Base-by-base conservation (phyloP, 139 green algal species). In the Microglena sp. region DNA sequence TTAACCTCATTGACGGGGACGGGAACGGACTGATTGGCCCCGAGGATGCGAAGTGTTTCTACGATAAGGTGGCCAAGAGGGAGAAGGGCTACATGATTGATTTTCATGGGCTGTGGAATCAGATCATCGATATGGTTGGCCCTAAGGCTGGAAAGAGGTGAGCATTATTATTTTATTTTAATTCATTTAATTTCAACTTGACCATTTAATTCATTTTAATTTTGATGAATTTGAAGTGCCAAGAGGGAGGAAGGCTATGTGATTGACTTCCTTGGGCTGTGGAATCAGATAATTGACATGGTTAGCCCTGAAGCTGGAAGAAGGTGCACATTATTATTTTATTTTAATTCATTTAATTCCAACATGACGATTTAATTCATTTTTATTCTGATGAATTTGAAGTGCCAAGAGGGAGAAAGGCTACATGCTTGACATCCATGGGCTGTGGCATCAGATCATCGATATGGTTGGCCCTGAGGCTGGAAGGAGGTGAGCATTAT, bases 81-180 rank as follows among this genome's bases (percentile, higher is more conserved):
- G 60, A 64, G n/a, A n/a, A n/a, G 22, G 33, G 46, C 26, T 77
- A 72, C 46, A 64, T 79, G 28, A 62, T 79, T 4, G 15, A n/a
- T 18, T 80, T 84, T 45, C 68, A 79, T 33, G 78, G 82, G 60
- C 55, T 84, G 22, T 68, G 70, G 67, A 70, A 77, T 55, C 78
- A 84, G 66, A 50, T 84, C 15, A 15, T 50, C 4, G 69, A 77
- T 35, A 81, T 81, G 74, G 33, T 64, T n/a, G n/a, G n/a, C n/a
- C n/a, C n/a, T n/a, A n/a, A n/a, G n/a, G n/a, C n/a, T n/a, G n/a
- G n/a, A n/a, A n/a, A n/a, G n/a, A n/a, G n/a, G n/a, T n/a, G n/a
- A n/a, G n/a, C n/a, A n/a, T n/a, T n/a, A n/a, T n/a, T n/a, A n/a
- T n/a, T n/a, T n/a, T n/a, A n/a, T n/a, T n/a, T n/a, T n/a, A n/a